phyloP scores from a whole-genome alignment of 352 stramenopile genomes.

The Aphanomyces invadans region DNA sequence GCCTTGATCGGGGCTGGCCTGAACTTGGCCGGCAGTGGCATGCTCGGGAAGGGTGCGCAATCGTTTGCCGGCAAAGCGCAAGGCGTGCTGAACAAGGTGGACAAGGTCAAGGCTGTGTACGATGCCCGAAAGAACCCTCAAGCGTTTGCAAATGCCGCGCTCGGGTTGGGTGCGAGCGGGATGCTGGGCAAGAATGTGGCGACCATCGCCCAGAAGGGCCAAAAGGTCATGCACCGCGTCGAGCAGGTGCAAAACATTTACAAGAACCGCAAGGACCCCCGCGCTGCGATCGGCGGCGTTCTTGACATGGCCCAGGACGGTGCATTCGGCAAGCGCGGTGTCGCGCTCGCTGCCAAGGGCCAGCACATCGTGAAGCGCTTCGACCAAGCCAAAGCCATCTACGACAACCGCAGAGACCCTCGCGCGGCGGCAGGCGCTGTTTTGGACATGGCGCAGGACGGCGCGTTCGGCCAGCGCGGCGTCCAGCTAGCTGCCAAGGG shows the following conservation, averaged over 20 bases:
- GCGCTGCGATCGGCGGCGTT: background rate
- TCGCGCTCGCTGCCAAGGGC: background rate
- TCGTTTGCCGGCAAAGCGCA: background rate
- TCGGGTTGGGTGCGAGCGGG: background rate
- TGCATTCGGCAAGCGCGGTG: background rate
- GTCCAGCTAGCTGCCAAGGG: background rate
- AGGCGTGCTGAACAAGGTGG: background rate
- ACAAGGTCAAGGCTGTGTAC: background rate
- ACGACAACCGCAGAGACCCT: background rate
- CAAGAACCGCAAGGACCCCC: background rate
- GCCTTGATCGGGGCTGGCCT: background rate
- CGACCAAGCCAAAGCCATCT: background rate
- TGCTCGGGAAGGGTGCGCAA: background rate
- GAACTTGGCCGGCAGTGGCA: background rate
- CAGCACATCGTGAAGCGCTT: background rate
- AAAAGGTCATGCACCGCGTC: constrained; percentile 4
- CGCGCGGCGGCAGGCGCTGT: background rate
- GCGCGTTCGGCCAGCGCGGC: background rate
- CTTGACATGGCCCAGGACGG: background rate
- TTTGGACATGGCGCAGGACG: background rate
- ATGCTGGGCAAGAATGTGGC: background rate
- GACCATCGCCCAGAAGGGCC: background rate
- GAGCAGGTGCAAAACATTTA: constrained; percentile 11
- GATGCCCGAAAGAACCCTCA: constrained; percentile 4
- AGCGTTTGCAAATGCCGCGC: background rate